Evolutionary conservation across 2,329 filamentous ascomycete species (phyloP).

Genomic region (Penicillium janthinellum): DNA sequence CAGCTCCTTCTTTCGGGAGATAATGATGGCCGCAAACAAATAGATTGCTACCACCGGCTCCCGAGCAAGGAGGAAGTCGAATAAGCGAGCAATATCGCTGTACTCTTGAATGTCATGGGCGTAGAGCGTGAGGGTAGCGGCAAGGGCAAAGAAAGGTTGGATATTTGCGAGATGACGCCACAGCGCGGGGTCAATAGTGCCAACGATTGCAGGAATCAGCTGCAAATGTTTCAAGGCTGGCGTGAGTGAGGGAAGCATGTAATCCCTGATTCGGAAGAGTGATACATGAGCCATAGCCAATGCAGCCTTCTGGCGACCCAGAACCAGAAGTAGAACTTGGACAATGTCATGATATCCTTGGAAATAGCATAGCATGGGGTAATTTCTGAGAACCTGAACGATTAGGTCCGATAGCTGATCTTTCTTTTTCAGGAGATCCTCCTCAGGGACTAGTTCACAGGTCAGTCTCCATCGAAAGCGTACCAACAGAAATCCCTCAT

Average conservation of each 20-base stretch:
- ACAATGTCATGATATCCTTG: constrained; percentile 99
- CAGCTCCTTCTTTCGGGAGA: constrained; percentile 79
- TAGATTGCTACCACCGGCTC: constrained; percentile 91
- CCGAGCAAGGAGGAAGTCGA: constrained; percentile 84
- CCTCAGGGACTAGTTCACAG: constrained; percentile 61
- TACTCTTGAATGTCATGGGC: constrained; percentile 94
- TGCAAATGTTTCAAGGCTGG: constrained; percentile 83
- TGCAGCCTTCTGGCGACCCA: constrained; percentile 64
- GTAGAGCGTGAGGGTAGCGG: constrained; percentile 93
- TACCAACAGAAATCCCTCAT: constrained; percentile 8
- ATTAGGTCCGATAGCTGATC: constrained; percentile 78
- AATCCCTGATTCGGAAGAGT: constrained; percentile 87
- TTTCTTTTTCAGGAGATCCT: constrained; percentile 71
- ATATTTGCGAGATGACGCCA: constrained; percentile 73
- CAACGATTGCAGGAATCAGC: constrained; percentile 80
- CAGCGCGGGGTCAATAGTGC: constrained; percentile 69
- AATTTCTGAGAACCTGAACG: constrained; percentile 72
- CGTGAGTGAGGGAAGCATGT: constrained; percentile 87
- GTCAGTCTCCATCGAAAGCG: constrained; percentile 22
- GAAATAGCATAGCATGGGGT: constrained; percentile 90
- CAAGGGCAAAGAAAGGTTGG: constrained; percentile 88
- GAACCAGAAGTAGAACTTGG: constrained; percentile 87
- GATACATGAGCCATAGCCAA: constrained; percentile 77
- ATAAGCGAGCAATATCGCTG: constrained; percentile 82
- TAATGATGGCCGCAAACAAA: constrained; percentile 84